These are phyloP conservation scores for Lepidium didymum DNA, from an alignment of 345 rosid species.

Conservation along the genomic window DNA sequence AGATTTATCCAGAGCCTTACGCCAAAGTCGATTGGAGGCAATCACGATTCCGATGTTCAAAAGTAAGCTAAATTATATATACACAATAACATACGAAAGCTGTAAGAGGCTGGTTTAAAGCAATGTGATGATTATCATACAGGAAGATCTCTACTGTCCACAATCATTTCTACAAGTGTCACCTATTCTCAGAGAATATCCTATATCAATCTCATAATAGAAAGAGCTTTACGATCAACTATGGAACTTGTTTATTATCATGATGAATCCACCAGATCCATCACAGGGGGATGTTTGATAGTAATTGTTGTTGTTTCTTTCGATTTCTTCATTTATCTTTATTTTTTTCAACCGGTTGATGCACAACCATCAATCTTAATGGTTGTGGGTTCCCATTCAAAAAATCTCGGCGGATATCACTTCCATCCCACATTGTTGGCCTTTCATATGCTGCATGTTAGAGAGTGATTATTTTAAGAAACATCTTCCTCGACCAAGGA, in stretches of 20 bases:
- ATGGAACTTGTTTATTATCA: neutral
- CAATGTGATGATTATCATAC: neutral
- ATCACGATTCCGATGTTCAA: conserved; percentile 31
- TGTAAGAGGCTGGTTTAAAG: neutral
- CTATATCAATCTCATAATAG: neutral
- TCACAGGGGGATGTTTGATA: conserved; percentile 13
- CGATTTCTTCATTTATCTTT: too few relatives aligned
- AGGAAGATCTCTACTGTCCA: neutral
- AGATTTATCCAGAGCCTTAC: conserved; percentile 37
- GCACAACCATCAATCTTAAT: too few relatives aligned
- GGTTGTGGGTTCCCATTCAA: too few relatives aligned
- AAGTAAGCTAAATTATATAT: conserved; percentile 10
- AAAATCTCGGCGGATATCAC: too few relatives aligned
- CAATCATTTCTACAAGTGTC: neutral
- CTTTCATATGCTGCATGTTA: conserved; percentile 34
- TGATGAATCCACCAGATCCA: neutral
- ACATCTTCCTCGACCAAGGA: conserved; percentile 35
- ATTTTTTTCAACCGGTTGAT: too few relatives aligned
- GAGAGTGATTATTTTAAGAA: conserved; percentile 28
- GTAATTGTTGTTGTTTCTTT: too few relatives aligned
- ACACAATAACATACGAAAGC: too few relatives aligned
- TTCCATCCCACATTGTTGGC: too few relatives aligned
- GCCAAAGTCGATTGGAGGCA: conserved; percentile 31
- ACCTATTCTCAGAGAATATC: neutral
- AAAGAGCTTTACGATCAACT: neutral